Conservation (phyloP, 2,329 filamentous ascomycete genomes). For the Neobulgaria alba region DNA sequence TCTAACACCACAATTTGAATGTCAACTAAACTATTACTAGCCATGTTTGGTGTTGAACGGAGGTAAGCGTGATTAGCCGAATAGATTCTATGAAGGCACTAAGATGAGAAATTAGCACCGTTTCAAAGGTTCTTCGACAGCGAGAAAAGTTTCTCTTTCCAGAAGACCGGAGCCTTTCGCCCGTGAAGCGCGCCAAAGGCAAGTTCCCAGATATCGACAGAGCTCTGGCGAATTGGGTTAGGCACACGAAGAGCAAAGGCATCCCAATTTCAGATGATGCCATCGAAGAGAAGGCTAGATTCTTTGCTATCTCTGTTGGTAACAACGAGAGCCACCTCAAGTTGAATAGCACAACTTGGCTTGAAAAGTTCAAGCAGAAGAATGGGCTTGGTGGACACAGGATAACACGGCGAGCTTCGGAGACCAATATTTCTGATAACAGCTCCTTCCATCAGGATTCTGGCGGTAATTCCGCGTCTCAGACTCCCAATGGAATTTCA, state of each 20-base stretch:
- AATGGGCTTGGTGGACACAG: slow-evolving; percentile 32
- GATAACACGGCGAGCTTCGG: slow-evolving; percentile 49
- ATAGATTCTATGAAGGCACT: slow-evolving; percentile 14
- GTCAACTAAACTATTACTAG: slow-evolving; percentile 38
- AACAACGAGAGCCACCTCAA: slow-evolving; percentile 64
- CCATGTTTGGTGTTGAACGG: slow-evolving; percentile 90
- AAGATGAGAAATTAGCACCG: slow-evolving; percentile 56
- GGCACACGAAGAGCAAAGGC: slow-evolving; percentile 71
- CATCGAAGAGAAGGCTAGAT: slow-evolving; percentile 74
- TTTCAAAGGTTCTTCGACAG: slow-evolving; percentile 93
- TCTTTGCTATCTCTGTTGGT: slow-evolving; percentile 68
- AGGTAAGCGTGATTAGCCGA: slow-evolving; percentile 52
- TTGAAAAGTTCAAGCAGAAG: slow-evolving; percentile 94
- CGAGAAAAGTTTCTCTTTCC: slow-evolving; percentile 89
- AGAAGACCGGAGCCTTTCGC: slow-evolving; percentile 70
- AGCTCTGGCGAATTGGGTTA: slow-evolving; percentile 78
- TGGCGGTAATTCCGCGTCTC: slow-evolving; percentile 44
- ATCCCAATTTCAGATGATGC: slow-evolving; percentile 67
- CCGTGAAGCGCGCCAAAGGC: slow-evolving; percentile 73
- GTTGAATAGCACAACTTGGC: slow-evolving; percentile 66
- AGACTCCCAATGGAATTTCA: slow-evolving; percentile 60
- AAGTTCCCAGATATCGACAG: slow-evolving; percentile 89
- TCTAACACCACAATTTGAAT: slow-evolving; percentile 1
- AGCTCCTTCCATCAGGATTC: slow-evolving; percentile 48
- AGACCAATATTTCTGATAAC: slow-evolving; percentile 64